Evolutionary conservation across 139 green algal species (phyloP).

Genomic region (Coccomyxa sp.): DNA sequence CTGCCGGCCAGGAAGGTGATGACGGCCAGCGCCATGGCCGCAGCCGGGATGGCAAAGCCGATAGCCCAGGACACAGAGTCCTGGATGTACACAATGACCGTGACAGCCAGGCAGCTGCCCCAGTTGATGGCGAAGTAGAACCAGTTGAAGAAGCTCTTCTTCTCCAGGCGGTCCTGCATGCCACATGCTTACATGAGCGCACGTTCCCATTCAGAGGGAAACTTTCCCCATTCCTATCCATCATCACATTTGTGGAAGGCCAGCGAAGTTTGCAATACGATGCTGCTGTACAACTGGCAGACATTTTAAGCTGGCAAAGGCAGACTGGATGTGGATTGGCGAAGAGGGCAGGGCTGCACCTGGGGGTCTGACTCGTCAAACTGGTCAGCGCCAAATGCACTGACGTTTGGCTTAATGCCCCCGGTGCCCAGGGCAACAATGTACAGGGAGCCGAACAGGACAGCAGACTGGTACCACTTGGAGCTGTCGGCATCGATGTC

Average conservation of each 20-base stretch:
- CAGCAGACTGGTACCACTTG: constrained; percentile 39
- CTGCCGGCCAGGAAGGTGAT: constrained; percentile 68
- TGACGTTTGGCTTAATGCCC: constrained; percentile 97
- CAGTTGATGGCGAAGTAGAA: constrained; percentile 99
- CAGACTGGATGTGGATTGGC: constrained; percentile 19
- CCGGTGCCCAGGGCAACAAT: constrained; percentile 89
- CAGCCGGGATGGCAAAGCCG: constrained; percentile 80
- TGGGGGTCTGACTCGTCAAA: constrained; percentile 80
- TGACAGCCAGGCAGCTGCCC: constrained; percentile 78
- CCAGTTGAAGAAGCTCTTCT: constrained; percentile 94
- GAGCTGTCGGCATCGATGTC: constrained; percentile 26
- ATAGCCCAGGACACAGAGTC: constrained; percentile 68
- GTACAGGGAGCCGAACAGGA: constrained; percentile 69
- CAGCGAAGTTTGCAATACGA: no score
- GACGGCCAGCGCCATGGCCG: constrained; percentile 74
- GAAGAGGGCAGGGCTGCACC: constrained; percentile 12
- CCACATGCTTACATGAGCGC: neutral
- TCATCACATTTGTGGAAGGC: constrained; percentile 21
- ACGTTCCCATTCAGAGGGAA: neutral
- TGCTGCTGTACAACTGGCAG: constrained; percentile 5
- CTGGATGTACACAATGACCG: constrained; percentile 72
- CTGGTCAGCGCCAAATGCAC: constrained; percentile 95
- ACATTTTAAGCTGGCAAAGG: constrained; percentile 92
- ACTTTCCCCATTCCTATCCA: neutral
- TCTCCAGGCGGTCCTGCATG: constrained; percentile 72